Conservation (phyloP, 805 yeast species). For the Candida montana region DNA sequence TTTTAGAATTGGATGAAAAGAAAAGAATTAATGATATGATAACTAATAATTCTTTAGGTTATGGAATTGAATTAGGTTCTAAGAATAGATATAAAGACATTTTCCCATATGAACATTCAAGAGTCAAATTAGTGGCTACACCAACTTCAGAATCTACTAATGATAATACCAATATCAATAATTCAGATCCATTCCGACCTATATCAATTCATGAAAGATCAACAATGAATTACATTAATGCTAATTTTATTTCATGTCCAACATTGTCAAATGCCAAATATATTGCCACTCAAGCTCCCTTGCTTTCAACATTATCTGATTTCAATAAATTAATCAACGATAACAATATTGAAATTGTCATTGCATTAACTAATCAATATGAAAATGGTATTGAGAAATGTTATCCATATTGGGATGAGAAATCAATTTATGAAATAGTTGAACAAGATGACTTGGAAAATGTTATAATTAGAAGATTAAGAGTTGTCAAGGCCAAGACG, state of each 20-base stretch:
- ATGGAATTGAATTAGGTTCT: constrained; percentile 72
- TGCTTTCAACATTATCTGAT: constrained; percentile 65
- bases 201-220: background rate
- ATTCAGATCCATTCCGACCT: too few relatives aligned
- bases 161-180: constrained; percentile 20
- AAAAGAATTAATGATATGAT: constrained; percentile 48
- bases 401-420: constrained; percentile 74
- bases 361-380: constrained; percentile 68
- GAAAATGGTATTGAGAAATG: constrained; percentile 83
- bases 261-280: constrained; percentile 34
- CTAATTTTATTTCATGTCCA: constrained; percentile 54
- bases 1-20: constrained; percentile 65
- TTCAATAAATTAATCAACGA: constrained; percentile 77
- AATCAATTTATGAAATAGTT: constrained; percentile 28
- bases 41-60: constrained; percentile 20
- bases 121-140: constrained; percentile 51
- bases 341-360: constrained; percentile 56
- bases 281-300: constrained; percentile 91
- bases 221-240: constrained; percentile 68
- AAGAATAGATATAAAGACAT: constrained; percentile 88
- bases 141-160: constrained; percentile 3
- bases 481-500: constrained; percentile 23
- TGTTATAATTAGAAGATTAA: constrained; percentile 38
- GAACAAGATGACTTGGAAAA: constrained; percentile 18
- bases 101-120: constrained; percentile 78